Percentiles rank a stretch among this genome's conserved stretches.
These are phyloP conservation scores for Gryganskiella cystojenkinii DNA, from an alignment of 192 early-diverging fungal genomes.

Conservation along the genomic window DNA sequence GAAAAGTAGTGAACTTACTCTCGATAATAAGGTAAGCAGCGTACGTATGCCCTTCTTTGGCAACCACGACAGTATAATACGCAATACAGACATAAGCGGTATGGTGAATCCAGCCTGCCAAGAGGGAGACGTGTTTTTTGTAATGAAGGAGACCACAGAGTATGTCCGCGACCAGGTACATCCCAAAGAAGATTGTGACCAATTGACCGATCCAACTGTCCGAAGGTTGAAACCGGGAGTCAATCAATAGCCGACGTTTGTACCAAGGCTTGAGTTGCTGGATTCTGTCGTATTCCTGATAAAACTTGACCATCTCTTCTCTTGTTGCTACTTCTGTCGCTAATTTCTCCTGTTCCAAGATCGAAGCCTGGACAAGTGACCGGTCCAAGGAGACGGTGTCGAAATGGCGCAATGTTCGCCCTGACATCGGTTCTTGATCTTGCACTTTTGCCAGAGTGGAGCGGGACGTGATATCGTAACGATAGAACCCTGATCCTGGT, in stretches of 20 bases:
- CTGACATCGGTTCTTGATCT: no score
- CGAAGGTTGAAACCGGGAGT: conserved; percentile 13
- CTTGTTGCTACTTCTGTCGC: no score
- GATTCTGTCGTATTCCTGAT: conserved; percentile 8
- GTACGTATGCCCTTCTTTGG: not conserved
- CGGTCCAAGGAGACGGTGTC: no score
- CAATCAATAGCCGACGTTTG: conserved; percentile 11
- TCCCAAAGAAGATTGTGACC: conserved; percentile 14
- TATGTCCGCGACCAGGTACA: conserved; percentile 24
- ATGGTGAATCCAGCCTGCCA: conserved; percentile 39
- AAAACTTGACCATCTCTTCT: not conserved
- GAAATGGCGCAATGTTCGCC: no score
- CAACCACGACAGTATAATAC: conserved; percentile 11
- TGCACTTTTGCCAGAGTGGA: no score
- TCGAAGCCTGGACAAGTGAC: no score
- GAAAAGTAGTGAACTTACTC: conserved; percentile 10
- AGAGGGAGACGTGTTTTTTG: conserved; percentile 16
- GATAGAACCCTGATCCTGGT: no score
- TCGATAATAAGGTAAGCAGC: conserved; percentile 24
- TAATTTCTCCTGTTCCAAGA: no score
- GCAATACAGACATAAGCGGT: conserved; percentile 9
- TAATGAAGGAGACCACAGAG: conserved; percentile 8
- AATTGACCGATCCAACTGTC: not conserved
- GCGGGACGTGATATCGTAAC: no score
- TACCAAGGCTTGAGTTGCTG: not conserved